Evolutionary conservation across 164 flowering plant genomes (phyloP).

Genomic region (Magnolia officinalis): DNA sequence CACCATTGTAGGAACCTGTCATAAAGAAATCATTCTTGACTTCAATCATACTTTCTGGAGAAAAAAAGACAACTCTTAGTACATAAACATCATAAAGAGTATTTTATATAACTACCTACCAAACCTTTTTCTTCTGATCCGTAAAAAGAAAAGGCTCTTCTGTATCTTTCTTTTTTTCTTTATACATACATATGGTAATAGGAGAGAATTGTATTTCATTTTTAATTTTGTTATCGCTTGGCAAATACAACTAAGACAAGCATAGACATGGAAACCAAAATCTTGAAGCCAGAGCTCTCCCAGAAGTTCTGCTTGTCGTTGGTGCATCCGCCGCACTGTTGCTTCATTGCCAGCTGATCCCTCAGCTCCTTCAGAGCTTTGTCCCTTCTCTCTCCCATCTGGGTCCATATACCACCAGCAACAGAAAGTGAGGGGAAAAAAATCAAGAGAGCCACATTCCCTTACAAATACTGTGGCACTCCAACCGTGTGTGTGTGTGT

Average conservation of each 20-base stretch:
- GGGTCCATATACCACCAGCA: slow-evolving; percentile 8
- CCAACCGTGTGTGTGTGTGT: too few relatives aligned
- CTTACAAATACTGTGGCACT: too few relatives aligned
- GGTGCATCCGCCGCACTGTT: slow-evolving; percentile 25
- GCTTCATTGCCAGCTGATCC: slow-evolving; percentile 62
- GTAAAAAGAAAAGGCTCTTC: too few relatives aligned
- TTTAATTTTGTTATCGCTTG: slow-evolving; percentile 45
- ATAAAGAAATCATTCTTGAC: too few relatives aligned
- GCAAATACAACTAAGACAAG: slow-evolving; percentile 72
- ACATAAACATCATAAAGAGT: too few relatives aligned
- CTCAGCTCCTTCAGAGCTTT: slow-evolving; percentile 74
- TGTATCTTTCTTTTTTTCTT: too few relatives aligned
- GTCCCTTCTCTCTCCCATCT: slow-evolving; percentile 92
- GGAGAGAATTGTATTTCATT: neutral
- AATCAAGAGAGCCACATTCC: too few relatives aligned
- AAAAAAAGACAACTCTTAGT: too few relatives aligned
- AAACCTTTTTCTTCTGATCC: too few relatives aligned
- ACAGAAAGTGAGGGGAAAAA: neutral
- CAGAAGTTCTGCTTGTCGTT: slow-evolving; percentile 69
- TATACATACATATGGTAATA: neutral
- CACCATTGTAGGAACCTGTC: too few relatives aligned
- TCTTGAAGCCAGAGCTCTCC: slow-evolving; percentile 82
- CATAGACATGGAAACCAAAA: slow-evolving; percentile 88
- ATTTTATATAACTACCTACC: too few relatives aligned
- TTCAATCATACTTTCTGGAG: too few relatives aligned